phyloP scores from a whole-genome alignment of 208 protist species.

The Trypanosoma cruzi region DNA sequence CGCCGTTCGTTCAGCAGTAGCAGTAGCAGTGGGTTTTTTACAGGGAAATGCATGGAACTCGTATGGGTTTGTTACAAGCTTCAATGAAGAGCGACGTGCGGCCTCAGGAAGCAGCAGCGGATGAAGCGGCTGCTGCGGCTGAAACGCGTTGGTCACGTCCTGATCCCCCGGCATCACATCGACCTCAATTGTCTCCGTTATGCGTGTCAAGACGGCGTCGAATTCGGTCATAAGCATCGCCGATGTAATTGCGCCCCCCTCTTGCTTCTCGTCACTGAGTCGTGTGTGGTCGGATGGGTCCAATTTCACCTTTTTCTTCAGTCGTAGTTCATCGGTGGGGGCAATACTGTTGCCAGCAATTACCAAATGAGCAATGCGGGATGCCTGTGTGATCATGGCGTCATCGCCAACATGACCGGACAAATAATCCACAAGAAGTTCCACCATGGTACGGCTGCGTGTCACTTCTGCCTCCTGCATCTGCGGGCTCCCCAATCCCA shows the following conservation, averaged over 20 bases:
- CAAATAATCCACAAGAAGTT: constrained; percentile 85
- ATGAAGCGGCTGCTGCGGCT: constrained; percentile 93
- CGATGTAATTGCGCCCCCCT: constrained; percentile 42
- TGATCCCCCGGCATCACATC: constrained; percentile 91
- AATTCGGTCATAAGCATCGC: constrained; percentile 72
- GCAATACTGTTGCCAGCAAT: constrained; percentile 90
- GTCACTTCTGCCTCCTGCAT: constrained; percentile 33
- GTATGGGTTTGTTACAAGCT: constrained; percentile 88
- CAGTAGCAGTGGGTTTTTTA: constrained; percentile 5
- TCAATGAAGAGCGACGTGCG: constrained; percentile 60
- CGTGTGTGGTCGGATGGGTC: constrained; percentile 82
- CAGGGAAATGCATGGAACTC: constrained; percentile 50
- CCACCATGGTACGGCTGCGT: constrained; percentile 42
- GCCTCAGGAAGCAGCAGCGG: constrained; percentile 80
- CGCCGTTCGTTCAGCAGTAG: not conserved
- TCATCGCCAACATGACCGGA: constrained; percentile 62
- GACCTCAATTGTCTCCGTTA: constrained; percentile 78
- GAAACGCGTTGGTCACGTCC: constrained; percentile 91
- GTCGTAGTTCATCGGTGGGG: constrained; percentile 79
- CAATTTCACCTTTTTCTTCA: constrained; percentile 88
- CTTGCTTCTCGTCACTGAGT: constrained; percentile 53
- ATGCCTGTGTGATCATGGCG: constrained; percentile 41
- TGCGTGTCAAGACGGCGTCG: constrained; percentile 63
- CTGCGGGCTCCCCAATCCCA: constrained; percentile 32
- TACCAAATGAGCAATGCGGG: constrained; percentile 68